Evolutionary conservation across 148 eudicot genomes (phyloP).

Genomic region (Cornus florida): DNA sequence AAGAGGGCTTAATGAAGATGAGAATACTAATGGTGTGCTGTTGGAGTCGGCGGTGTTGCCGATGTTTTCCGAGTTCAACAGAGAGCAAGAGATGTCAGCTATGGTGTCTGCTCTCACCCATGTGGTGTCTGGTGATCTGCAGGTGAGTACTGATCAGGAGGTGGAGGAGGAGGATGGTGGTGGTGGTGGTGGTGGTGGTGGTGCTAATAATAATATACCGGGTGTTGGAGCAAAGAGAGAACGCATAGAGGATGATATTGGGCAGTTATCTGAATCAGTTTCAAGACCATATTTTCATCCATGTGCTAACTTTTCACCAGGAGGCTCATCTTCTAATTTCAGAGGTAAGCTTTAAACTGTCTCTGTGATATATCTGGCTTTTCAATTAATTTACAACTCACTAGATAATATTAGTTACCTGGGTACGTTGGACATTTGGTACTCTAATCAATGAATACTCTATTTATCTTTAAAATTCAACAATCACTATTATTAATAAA

Average conservation of each 20-base stretch:
- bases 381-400: too few relatives aligned
- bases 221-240: neutral
- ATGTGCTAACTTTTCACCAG: neutral
- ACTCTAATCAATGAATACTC: too few relatives aligned
- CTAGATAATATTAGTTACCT: too few relatives aligned
- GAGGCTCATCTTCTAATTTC: neutral
- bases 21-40: neutral
- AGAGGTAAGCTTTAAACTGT: neutral
- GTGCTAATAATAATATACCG: neutral
- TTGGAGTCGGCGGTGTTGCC: neutral
- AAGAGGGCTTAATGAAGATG: too few relatives aligned
- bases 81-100: neutral
- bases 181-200: neutral
- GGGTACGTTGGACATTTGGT: too few relatives aligned
- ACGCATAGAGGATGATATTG: neutral
- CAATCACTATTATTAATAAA: too few relatives aligned
- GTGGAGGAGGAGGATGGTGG: neutral
- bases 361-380: too few relatives aligned
- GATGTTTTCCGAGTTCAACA: neutral
- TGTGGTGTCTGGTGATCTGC: neutral
- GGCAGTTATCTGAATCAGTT: neutral
- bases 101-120: neutral
- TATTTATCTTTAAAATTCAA: too few relatives aligned
- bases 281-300: neutral
- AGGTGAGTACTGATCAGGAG: too few relatives aligned